These are phyloP conservation scores for Silene latifolia DNA, from an alignment of 148 eudicot species.

Conservation along the genomic window DNA sequence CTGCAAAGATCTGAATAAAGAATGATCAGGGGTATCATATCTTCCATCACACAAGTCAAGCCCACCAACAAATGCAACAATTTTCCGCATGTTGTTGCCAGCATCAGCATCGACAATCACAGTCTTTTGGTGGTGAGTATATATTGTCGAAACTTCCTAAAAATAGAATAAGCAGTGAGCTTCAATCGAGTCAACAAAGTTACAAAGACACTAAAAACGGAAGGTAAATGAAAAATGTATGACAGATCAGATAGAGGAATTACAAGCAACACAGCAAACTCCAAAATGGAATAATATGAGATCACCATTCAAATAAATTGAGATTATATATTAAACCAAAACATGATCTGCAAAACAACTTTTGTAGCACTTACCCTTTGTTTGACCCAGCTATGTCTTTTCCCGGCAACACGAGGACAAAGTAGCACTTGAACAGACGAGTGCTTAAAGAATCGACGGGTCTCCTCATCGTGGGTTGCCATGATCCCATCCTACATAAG, in stretches of 20 bases:
- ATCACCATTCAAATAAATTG: background rate
- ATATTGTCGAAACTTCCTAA: constrained; percentile 88
- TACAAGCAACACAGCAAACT: background rate
- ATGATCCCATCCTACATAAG: constrained; percentile 81
- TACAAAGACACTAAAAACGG: no score
- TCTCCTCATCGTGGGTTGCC: constrained; percentile 98
- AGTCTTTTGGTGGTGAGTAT: constrained; percentile 94
- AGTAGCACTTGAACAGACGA: constrained; percentile 92
- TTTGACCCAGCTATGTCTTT: constrained; percentile 86
- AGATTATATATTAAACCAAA: background rate
- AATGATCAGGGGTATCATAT: constrained; percentile 84
- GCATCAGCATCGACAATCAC: constrained; percentile 89
- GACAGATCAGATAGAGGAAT: background rate
- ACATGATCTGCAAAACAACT: background rate
- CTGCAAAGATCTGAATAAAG: constrained; percentile 55
- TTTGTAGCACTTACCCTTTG: constrained; percentile 51
- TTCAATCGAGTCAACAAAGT: constrained; percentile 6
- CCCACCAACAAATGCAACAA: constrained; percentile 82
- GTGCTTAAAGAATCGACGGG: constrained; percentile 90
- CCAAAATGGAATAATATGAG: no score
- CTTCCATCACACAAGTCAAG: constrained; percentile 91
- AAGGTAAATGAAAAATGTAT: no score
- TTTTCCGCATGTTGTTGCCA: constrained; percentile 67
- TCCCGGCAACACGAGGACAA: constrained; percentile 81
- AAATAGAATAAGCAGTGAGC: constrained; percentile 11